A percentile compares a stretch with the other conserved stretches of the same genome.
Evolutionary conservation across 1,284 basidiomycete genomes (phyloP).

Genomic region (Ustilago vetiveriae): DNA sequence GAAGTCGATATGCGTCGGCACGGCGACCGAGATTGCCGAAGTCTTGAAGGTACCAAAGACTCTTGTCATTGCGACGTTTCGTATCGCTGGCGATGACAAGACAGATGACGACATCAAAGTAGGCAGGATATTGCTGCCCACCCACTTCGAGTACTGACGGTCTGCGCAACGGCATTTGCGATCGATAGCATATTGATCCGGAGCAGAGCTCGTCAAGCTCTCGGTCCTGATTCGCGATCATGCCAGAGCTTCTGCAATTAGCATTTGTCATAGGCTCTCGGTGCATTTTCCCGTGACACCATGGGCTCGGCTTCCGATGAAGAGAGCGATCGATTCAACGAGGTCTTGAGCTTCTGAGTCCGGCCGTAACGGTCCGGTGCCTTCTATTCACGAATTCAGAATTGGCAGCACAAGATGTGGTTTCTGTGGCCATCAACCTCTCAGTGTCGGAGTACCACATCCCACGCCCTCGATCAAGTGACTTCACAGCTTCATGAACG

Average conservation of each 20-base stretch:
- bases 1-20: neutral
- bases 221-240: slow-evolving; percentile 2
- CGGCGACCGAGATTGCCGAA: neutral
- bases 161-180: neutral
- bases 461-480: too few relatives aligned
- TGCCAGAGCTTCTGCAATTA: neutral
- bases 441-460: too few relatives aligned
- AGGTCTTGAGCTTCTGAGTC: too few relatives aligned
- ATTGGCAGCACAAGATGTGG: too few relatives aligned
- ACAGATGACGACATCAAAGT: neutral
- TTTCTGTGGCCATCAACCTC: too few relatives aligned
- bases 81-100: neutral
- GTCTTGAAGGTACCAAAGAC: neutral
- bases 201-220: neutral
- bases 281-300: neutral
- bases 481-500: too few relatives aligned
- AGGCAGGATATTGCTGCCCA: neutral
- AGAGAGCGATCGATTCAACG: neutral
- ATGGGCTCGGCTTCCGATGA: neutral
- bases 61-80: too few relatives aligned
- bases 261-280: neutral
- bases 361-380: too few relatives aligned
- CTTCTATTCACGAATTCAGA: too few relatives aligned
- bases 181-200: neutral
- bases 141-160: neutral